Base-by-base conservation (phyloP, 2,329 filamentous ascomycete genomes). In the Cercospora brassicicola region DNA sequence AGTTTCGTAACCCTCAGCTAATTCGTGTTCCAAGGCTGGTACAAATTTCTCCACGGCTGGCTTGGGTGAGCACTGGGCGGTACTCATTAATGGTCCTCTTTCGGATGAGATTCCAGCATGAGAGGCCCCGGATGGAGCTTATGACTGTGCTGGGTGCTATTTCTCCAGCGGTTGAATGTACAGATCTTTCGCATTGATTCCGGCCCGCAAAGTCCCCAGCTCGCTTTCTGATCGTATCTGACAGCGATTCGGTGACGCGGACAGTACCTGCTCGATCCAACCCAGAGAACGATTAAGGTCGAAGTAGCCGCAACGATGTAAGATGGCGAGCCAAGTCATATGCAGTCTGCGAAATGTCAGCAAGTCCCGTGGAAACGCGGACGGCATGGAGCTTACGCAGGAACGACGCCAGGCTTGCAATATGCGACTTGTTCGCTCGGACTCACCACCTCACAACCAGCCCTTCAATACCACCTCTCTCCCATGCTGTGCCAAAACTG, bases 381-480 rank as follows among this genome's bases (percentile, higher is more conserved):
- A 39, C 13, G 13, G 13, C 36, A 39, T 39, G 36, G 13, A 39
- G 36, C 36, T 39, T 15, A 39, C 36, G 13, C 11, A 6, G 13
- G 36, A 7, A 7, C 36, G 36, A 39, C 36, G 36, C 13, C 36
- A 39, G 36, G n/a, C 13, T 39, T 4, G 13, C 13, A 39, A 39
- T 13, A n/a, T 39, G 36, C 36, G 36, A 39, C 36, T 39, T 39
- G 4, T 39, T 39, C 36, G 13, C 13, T 39, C 36, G 11, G 36
- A 15, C 15, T n/a, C 11, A 39, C 13, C n/a, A 15, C 26, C n/a
- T 57, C 55, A 62, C 18, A 62, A 39, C 65, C 60, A 60, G 11
- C 65, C 65, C 39, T 64, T 64, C 33, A 67, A 53, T 20, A 67
- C 66, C 6, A 64, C 61, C 20, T 67, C 66, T 11, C 61, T 30